phyloP scores from a whole-genome alignment of 768 basidiomycete species.

The Royoungia palumana region DNA sequence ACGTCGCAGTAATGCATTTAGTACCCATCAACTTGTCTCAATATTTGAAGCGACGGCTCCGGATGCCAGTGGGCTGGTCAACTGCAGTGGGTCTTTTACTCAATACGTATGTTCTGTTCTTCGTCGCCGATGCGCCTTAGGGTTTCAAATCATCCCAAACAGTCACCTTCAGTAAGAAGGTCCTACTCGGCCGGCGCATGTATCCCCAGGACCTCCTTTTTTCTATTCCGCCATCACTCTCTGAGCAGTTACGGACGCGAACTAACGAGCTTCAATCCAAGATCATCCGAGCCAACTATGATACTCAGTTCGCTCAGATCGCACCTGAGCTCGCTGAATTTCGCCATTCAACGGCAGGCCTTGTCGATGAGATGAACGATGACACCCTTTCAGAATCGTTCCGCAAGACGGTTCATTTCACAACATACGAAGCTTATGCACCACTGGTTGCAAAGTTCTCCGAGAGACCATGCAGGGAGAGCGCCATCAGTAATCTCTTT shows the following conservation, averaged over 20 bases:
- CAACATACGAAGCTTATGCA: slow-evolving; percentile 15
- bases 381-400: slow-evolving; percentile 5
- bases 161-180: too few species aligned
- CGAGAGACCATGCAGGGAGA: slow-evolving; percentile 4
- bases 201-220: not conserved
- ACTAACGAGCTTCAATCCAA: not conserved
- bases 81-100: too few species aligned
- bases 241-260: not conserved
- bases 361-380: not conserved
- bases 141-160: too few species aligned
- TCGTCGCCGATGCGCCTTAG: too few species aligned
- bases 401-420: slow-evolving; percentile 9
- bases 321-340: not conserved
- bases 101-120: too few species aligned
- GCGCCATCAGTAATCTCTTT: slow-evolving; percentile 7
- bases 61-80: too few species aligned
- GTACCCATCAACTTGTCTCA: too few species aligned
- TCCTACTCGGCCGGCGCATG: not conserved
- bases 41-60: too few species aligned
- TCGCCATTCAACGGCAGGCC: not conserved
- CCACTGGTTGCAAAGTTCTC: slow-evolving; percentile 10
- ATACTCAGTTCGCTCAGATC: not conserved
- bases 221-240: not conserved
- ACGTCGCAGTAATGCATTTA: too few species aligned
- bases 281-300: not conserved